Percentiles rank a stretch among this genome's conserved stretches.
Conservation (phyloP, 2,329 filamentous ascomycete genomes). For the Exophiala phaeomuriformis region DNA sequence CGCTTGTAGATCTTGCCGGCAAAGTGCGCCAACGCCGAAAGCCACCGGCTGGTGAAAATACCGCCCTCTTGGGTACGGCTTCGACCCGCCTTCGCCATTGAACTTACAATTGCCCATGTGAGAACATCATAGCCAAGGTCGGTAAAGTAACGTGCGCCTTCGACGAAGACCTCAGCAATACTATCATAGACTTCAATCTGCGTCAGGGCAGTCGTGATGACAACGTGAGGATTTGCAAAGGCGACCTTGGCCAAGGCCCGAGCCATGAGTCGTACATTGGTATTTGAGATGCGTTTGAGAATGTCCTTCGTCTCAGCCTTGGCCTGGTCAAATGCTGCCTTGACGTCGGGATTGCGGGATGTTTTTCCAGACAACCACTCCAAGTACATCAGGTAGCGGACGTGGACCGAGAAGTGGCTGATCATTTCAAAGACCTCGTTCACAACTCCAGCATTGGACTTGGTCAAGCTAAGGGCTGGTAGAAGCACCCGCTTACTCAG, state of each 20-base stretch:
- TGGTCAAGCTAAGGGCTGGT: conserved; percentile 78
- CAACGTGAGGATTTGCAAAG: conserved; percentile 79
- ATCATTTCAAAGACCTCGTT: conserved; percentile 83
- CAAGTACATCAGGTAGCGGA: conserved; percentile 80
- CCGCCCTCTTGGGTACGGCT: conserved; percentile 57
- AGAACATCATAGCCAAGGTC: conserved; percentile 87
- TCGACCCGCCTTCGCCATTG: conserved; percentile 52
- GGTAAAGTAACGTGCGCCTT: conserved; percentile 91
- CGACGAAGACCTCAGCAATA: conserved; percentile 87
- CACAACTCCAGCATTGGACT: conserved; percentile 72
- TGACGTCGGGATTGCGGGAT: conserved; percentile 70
- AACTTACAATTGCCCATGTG: conserved; percentile 81
- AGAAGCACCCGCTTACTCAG: conserved; percentile 77
- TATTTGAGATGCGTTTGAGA: conserved; percentile 81
- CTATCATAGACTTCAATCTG: conserved; percentile 94
- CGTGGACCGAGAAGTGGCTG: conserved; percentile 65
- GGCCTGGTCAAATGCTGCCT: conserved; percentile 67
- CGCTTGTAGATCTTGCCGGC: conserved; percentile 82
- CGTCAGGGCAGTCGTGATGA: conserved; percentile 79
- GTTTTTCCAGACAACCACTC: conserved; percentile 83
- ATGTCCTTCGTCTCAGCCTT: conserved; percentile 73
- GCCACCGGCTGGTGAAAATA: conserved; percentile 80
- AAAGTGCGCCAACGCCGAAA: conserved; percentile 83
- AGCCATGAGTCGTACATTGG: conserved; percentile 79
- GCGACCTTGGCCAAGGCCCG: conserved; percentile 87